These are phyloP conservation scores for Aureobasidium sp. DNA, from an alignment of 2,329 filamentous ascomycete species.

Conservation along the genomic window DNA sequence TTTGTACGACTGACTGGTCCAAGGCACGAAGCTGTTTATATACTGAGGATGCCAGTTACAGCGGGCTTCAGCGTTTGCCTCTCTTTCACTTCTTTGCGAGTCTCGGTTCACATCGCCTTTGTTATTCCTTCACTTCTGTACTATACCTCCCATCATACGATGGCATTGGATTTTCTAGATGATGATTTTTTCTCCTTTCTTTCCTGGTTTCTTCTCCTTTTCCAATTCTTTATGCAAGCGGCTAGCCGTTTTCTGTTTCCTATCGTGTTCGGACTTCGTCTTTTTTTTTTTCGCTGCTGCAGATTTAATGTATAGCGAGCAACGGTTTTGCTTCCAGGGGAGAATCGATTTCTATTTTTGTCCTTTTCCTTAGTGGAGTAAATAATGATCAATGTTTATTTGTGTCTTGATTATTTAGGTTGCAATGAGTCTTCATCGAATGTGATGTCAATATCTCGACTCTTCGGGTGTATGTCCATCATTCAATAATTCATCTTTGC, in stretches of 20 bases:
- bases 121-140: slow-evolving; percentile 2
- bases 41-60: neutral
- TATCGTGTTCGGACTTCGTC: neutral
- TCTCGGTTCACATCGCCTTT: neutral
- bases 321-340: slow-evolving; percentile 4
- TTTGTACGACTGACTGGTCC: neutral
- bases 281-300: neutral
- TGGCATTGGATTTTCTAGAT: slow-evolving; percentile 1
- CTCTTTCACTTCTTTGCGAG: neutral
- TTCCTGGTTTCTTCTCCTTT: neutral
- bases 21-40: slow-evolving; percentile 6
- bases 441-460: no score
- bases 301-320: slow-evolving; percentile 9
- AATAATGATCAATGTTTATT: no score
- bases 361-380: neutral
- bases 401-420: no score
- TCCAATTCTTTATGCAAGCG: neutral
- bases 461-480: no score
- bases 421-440: no score
- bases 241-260: neutral
- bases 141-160: slow-evolving; percentile 2
- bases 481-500: no score
- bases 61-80: neutral
- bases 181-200: neutral
- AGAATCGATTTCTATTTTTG: neutral